These are phyloP conservation scores for Paracorniculantispora psalliotae DNA, from an alignment of 2,329 filamentous ascomycete genomes.

Conservation along the genomic window DNA sequence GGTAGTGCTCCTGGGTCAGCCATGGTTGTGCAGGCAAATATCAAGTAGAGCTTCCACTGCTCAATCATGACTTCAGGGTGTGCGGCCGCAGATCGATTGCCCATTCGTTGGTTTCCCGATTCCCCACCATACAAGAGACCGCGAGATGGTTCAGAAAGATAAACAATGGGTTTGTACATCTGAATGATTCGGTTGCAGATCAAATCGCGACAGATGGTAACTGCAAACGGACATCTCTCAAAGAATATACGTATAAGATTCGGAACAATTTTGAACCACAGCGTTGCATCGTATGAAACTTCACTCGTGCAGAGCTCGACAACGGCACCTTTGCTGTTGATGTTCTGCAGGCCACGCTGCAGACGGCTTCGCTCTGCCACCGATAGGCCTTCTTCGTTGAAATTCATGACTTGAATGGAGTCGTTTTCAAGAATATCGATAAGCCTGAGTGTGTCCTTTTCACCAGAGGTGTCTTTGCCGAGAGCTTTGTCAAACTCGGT, in stretches of 20 bases:
- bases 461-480: constrained; percentile 56
- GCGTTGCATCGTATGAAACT: constrained; percentile 84
- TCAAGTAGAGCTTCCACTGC: constrained; percentile 96
- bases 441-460: constrained; percentile 65
- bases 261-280: constrained; percentile 98
- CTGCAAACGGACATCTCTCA: constrained; percentile 84
- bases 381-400: constrained; percentile 86
- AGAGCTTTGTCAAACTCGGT: constrained; percentile 90
- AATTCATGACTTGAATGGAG: constrained; percentile 80
- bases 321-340: constrained; percentile 76
- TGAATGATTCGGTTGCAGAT: constrained; percentile 89
- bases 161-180: constrained; percentile 81
- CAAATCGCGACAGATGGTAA: constrained; percentile 84
- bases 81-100: constrained; percentile 56
- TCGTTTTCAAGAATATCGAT: constrained; percentile 91
- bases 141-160: constrained; percentile 68
- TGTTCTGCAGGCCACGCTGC: constrained; percentile 82
- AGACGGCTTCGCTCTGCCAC: constrained; percentile 89
- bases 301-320: constrained; percentile 95
- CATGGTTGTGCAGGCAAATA: constrained; percentile 94
- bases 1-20: constrained; percentile 68
- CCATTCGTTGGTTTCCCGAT: constrained; percentile 47
- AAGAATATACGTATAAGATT: constrained; percentile 89
- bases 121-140: constrained; percentile 61
- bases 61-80: constrained; percentile 86